A percentile compares a stretch with the other conserved stretches of the same genome.
Evolutionary conservation across 192 early-diverging fungal species (phyloP).

Genomic region (Coemansia sp.): DNA sequence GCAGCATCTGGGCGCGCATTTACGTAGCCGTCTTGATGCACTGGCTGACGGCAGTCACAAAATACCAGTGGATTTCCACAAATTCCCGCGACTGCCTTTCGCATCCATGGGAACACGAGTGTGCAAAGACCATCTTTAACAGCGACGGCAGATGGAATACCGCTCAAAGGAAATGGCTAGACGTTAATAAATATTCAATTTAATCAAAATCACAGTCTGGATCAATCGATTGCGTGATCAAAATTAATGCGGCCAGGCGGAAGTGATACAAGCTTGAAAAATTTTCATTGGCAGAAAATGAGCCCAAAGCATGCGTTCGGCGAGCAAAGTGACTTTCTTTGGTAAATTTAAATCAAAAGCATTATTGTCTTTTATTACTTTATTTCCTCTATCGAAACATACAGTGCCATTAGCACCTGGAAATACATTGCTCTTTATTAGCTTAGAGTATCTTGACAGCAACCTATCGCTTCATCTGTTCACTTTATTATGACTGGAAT

Average conservation of each 20-base stretch:
- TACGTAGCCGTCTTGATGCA: too few relatives aligned
- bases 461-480: background rate
- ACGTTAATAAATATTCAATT: too few relatives aligned
- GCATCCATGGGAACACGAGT: too few relatives aligned
- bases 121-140: too few relatives aligned
- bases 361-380: slow-evolving; percentile 3
- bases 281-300: slow-evolving; percentile 13
- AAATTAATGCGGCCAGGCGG: background rate
- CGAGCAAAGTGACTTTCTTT: slow-evolving; percentile 3
- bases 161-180: too few relatives aligned
- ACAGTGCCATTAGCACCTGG: slow-evolving; percentile 7
- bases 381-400: slow-evolving; percentile 15
- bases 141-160: too few relatives aligned
- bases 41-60: too few relatives aligned
- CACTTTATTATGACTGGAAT: slow-evolving; percentile 48
- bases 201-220: background rate
- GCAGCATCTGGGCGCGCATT: too few relatives aligned
- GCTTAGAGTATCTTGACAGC: background rate
- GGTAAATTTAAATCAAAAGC: background rate
- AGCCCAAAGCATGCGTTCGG: background rate
- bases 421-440: slow-evolving; percentile 3
- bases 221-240: background rate
- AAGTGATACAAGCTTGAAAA: background rate
- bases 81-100: too few relatives aligned
- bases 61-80: too few relatives aligned